Evolutionary conservation across 768 basidiomycete species (phyloP), one percentile per base, ranked within the genome.

Genomic region (Cyclocybe cylindracea): DNA sequence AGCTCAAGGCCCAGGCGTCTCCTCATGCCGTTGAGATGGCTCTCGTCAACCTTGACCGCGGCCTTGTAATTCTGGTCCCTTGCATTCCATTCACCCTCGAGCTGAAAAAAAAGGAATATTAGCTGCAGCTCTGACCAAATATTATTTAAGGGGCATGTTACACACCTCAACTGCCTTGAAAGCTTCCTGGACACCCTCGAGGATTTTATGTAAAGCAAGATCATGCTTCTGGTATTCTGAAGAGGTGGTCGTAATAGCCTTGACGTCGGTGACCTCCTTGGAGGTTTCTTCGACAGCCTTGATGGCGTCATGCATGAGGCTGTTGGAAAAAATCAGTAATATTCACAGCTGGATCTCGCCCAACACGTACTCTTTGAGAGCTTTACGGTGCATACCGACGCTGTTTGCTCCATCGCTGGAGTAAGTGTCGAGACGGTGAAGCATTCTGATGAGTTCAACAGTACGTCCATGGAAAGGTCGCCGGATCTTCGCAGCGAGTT

Each of bases 1-100:
- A 16, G 16, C 6, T 24, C 24, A 33, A 37, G n/a, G 29, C 38
- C 42, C 8, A 58, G 18, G 35, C 51, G 39, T 29, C 46, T 29
- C 34, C 48, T 46, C 46, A 58, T 48, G 36, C n/a, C 29, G n/a
- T 35, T 46, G 29, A 58, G 54, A 39, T 54, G 57, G 7, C 34
- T 34, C 32, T 55, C 45, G 34, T 58, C 57, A 32, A 39, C 36
- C 7, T 46, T 46, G 8, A 37, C 51, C 13, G 47, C 50, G 4
- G 35, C 44, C 9, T 45, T 42, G 46, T 45, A 58, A 4, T n/a
- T 19, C 5, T 18, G 11, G 32, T 52, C 44, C 13, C 48, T 44
- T 11, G 19, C 50, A 0, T 35, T n/a, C 57, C 50, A 50, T 42
- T 52, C 36, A 18, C 44, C 19, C n/a, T 41, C 11, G 34, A 55